Percentiles rank a stretch among this genome's conserved stretches.
Evolutionary conservation across 176 grass and related monocot genomes (phyloP).

Genomic region (Eremochloa ophiuroides): DNA sequence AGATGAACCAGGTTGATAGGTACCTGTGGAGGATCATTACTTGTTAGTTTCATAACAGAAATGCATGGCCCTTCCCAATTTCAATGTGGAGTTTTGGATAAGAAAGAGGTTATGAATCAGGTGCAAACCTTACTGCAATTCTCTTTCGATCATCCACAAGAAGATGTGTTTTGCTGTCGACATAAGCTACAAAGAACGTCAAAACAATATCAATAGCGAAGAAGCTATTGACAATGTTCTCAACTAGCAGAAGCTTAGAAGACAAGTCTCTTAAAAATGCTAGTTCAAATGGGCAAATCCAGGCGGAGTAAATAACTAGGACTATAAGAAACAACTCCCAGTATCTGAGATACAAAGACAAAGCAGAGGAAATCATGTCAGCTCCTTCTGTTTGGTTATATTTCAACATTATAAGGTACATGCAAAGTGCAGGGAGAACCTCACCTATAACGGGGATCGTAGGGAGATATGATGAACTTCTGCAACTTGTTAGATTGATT

Average conservation of each 20-base stretch:
- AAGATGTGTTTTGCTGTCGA: slow-evolving; percentile 71
- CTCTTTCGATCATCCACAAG: slow-evolving; percentile 71
- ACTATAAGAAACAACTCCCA: slow-evolving; percentile 85
- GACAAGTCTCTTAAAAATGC: slow-evolving; percentile 77
- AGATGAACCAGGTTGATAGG: slow-evolving; percentile 86
- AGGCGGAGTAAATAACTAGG: slow-evolving; percentile 86
- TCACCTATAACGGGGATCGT: slow-evolving; percentile 79
- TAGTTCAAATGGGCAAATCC: slow-evolving; percentile 91
- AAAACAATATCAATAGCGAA: slow-evolving; percentile 88
- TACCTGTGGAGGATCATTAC: slow-evolving; percentile 57
- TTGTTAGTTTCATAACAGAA: slow-evolving; percentile 8
- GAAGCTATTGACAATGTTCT: slow-evolving; percentile 77
- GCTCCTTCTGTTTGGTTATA: background rate
- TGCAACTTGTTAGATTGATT: slow-evolving; percentile 63
- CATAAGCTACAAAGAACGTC: slow-evolving; percentile 92
- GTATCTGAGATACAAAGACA: slow-evolving; percentile 54
- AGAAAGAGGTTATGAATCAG: slow-evolving; percentile 19
- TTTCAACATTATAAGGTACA: slow-evolving; percentile 10
- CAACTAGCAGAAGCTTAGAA: slow-evolving; percentile 54
- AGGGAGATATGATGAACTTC: slow-evolving; percentile 75
- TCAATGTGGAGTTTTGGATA: background rate
- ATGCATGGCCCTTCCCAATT: background rate
- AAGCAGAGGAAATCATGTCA: slow-evolving; percentile 42
- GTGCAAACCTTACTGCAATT: slow-evolving; percentile 69
- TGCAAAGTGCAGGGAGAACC: slow-evolving; percentile 1